Percentiles rank a stretch among this genome's conserved stretches.
Conservation (phyloP, 169 alveolate species). For the Babesia caballi region DNA sequence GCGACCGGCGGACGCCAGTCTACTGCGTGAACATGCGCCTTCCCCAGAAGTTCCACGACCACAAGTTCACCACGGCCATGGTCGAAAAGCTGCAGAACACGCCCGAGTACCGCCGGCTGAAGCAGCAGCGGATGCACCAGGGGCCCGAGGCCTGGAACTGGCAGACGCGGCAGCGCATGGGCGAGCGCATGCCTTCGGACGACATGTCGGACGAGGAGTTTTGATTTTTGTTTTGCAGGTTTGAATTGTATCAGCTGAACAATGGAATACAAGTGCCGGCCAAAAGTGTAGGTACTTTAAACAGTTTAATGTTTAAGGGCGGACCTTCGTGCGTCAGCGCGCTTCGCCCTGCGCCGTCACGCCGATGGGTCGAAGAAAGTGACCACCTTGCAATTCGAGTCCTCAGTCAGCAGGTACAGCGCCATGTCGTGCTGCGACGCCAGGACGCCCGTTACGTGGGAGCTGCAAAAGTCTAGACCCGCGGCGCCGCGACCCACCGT, state of each 20-base stretch:
- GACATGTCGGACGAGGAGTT: constrained; percentile 23
- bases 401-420: constrained; percentile 8
- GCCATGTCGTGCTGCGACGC: constrained; percentile 32
- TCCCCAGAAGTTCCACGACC: constrained; percentile 45
- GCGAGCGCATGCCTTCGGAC: constrained; percentile 36
- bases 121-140: constrained; percentile 66
- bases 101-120: constrained; percentile 69
- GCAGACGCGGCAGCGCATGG: constrained; percentile 68
- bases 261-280: no score
- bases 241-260: no score
- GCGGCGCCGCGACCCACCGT: not conserved
- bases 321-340: no score
- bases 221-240: not conserved
- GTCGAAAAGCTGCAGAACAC: constrained; percentile 56
- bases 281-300: no score
- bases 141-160: constrained; percentile 80
- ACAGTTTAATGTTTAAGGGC: no score
- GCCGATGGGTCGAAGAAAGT: constrained; percentile 21
- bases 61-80: constrained; percentile 59
- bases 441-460: not conserved
- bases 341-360: not conserved
- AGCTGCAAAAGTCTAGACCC: not conserved
- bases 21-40: constrained; percentile 68
- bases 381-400: constrained; percentile 20
- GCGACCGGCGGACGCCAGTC: not conserved